A percentile compares a stretch with the other conserved stretches of the same genome.
Evolutionary conservation across 2,329 filamentous ascomycete species (phyloP).

Genomic region (Tolypocladium capitatum): DNA sequence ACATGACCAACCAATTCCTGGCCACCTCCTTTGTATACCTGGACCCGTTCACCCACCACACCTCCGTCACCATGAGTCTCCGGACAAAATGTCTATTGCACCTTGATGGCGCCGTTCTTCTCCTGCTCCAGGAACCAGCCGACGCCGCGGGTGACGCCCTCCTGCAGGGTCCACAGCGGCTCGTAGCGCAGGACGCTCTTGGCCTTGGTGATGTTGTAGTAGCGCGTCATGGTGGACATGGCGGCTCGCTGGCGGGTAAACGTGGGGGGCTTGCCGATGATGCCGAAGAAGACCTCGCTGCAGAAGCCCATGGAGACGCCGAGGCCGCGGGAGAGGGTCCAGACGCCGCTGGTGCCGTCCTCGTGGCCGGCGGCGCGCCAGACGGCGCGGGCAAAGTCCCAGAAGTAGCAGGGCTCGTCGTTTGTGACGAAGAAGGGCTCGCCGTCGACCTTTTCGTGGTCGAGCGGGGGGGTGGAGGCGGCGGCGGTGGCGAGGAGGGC

Average conservation of each 20-base stretch:
- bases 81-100: constrained; percentile 2
- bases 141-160: constrained; percentile 45
- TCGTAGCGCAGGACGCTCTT: constrained; percentile 55
- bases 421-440: constrained; percentile 88
- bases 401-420: constrained; percentile 77
- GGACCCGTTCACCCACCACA: background rate
- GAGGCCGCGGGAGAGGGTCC: constrained; percentile 37
- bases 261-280: constrained; percentile 39
- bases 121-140: constrained; percentile 42
- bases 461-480: constrained; percentile 48
- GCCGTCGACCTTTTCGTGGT: constrained; percentile 65
- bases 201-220: constrained; percentile 67
- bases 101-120: constrained; percentile 17
- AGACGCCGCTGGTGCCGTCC: constrained; percentile 39
- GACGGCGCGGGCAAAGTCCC: constrained; percentile 71
- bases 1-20: background rate
- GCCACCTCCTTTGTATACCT: background rate
- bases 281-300: constrained; percentile 37
- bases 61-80: too few relatives aligned
- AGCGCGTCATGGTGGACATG: constrained; percentile 62
- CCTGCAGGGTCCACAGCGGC: constrained; percentile 52
- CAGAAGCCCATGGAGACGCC: constrained; percentile 38
- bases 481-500: constrained; percentile 51
- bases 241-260: constrained; percentile 47
- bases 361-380: constrained; percentile 51